Conservation (phyloP, 2,329 filamentous ascomycete species). For the Aspergillaceae sp. region DNA sequence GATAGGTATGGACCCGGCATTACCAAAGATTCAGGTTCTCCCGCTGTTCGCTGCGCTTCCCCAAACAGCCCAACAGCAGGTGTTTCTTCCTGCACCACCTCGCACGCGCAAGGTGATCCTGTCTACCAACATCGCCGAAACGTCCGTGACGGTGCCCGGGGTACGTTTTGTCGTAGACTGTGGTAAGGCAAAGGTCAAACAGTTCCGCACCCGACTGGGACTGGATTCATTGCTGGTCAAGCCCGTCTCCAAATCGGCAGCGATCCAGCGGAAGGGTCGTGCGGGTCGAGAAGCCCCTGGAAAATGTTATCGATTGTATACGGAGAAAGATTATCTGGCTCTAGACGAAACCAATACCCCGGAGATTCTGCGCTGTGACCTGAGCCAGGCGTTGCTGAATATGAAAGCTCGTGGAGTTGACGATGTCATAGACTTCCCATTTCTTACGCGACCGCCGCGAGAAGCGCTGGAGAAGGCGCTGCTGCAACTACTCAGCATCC, state of each 20-base stretch:
- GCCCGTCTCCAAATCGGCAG: conserved; percentile 85
- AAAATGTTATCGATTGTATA: conserved; percentile 84
- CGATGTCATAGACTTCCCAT: conserved; percentile 72
- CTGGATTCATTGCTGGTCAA: conserved; percentile 87
- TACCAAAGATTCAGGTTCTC: conserved; percentile 61
- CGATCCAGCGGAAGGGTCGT: conserved; percentile 82
- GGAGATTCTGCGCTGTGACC: conserved; percentile 84
- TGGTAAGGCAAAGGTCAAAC: conserved; percentile 89
- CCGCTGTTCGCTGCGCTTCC: conserved; percentile 87
- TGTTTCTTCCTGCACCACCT: conserved; percentile 67
- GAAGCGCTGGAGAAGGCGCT: conserved; percentile 76
- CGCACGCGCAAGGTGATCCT: conserved; percentile 82
- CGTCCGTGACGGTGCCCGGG: conserved; percentile 89
- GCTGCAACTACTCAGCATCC: conserved; percentile 68
- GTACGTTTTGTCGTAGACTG: conserved; percentile 87
- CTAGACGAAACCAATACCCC: conserved; percentile 69
- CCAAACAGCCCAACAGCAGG: conserved; percentile 73
- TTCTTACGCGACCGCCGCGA: conserved; percentile 70
- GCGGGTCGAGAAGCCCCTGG: conserved; percentile 87
- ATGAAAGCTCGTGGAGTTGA: conserved; percentile 88
- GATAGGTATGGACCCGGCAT: conserved; percentile 59
- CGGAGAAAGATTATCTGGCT: conserved; percentile 61
- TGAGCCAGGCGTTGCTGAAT: conserved; percentile 75
- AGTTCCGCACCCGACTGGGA: conserved; percentile 73
- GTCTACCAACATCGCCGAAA: conserved; percentile 97